Evolutionary conservation across 2,329 filamentous ascomycete genomes (phyloP), one percentile per base, ranked within the genome.

Genomic region (Fonsecaea multimorphosa): DNA sequence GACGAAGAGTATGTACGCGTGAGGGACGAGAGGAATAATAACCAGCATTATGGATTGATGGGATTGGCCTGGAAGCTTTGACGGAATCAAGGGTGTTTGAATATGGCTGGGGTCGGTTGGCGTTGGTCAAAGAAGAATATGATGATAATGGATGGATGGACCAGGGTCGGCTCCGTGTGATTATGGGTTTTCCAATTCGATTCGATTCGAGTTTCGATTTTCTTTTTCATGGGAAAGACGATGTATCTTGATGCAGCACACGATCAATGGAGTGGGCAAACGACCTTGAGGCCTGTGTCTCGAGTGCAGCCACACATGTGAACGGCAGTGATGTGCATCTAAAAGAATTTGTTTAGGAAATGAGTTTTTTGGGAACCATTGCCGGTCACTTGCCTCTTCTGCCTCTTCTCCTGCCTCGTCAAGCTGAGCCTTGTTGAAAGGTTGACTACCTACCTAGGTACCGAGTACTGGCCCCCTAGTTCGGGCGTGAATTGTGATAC

Each of bases 1-100:
- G 66, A 68, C 70, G 2, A 70, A 66, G 65, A 72, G 70, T 59
- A 70, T 72, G 71, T 61, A 66, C 34, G 63, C 58, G 34, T 70
- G 65, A 68, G 38, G 11, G 44, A 31, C 19, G 36, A 27, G 34
- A 61, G 54, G 22, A 46, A 34, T 24, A 36, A 54, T 64, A 49
- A 62, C 58, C 61, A 54, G 40, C 51, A 61, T 63, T 24, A 38
- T 60, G 19, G 29, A 54, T 46, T 44, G 58, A 32, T 24, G 49
- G 60, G 19, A n/a, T 55, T 36, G 31, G 49, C 16, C 22, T 29
- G 44, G 6, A 11, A n/a, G 57, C 57, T 52, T 59, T 22, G 16
- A 44, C 16, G 38, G 11, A 7, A 19, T 24, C 7, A 24, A 24
- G 19, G 44, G 8, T 40, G 38, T 49, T 49, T 49, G 44, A 49